Evolutionary conservation across 805 yeast genomes (phyloP).

Genomic region (Monosporozyma servazzii): DNA sequence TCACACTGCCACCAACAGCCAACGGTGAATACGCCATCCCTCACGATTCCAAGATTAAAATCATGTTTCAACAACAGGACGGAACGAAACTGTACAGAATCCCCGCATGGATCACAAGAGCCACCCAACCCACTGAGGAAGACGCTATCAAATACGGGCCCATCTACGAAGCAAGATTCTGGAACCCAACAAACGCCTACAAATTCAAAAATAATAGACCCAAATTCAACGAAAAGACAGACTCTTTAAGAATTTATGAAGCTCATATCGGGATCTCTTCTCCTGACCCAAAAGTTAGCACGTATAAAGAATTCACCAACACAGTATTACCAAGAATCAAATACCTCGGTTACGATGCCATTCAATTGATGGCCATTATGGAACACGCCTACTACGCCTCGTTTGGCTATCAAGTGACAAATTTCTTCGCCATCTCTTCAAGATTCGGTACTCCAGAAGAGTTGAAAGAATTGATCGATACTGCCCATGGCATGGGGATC

Average conservation of each 20-base stretch:
- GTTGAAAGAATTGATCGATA: conserved; percentile 78
- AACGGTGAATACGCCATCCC: conserved; percentile 49
- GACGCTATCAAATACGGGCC: conserved; percentile 32
- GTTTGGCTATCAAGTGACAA: conserved; percentile 94
- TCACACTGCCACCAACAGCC: conserved; percentile 44
- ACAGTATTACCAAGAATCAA: conserved; percentile 78
- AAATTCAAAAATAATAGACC: conserved; percentile 62
- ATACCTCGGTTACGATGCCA: conserved; percentile 81
- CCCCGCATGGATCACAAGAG: conserved; percentile 84
- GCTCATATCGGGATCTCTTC: conserved; percentile 94
- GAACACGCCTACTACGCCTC: conserved; percentile 98
- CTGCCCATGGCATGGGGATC: conserved; percentile 83
- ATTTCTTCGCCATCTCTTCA: conserved; percentile 82
- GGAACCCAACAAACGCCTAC: conserved; percentile 71
- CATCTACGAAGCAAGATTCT: conserved; percentile 78
- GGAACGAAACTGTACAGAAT: conserved; percentile 71
- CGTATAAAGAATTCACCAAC: conserved; percentile 75
- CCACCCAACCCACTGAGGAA: conserved; percentile 62
- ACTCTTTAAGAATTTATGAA: conserved; percentile 71
- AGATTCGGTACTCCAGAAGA: conserved; percentile 95
- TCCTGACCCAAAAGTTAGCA: conserved; percentile 76
- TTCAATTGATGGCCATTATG: conserved; percentile 96
- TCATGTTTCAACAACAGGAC: conserved; percentile 51
- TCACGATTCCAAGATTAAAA: conserved; percentile 72
- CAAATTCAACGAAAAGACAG: conserved; percentile 31